Conservation (phyloP, 2,329 filamentous ascomycete genomes). For the Talaromyces verruculosus region DNA sequence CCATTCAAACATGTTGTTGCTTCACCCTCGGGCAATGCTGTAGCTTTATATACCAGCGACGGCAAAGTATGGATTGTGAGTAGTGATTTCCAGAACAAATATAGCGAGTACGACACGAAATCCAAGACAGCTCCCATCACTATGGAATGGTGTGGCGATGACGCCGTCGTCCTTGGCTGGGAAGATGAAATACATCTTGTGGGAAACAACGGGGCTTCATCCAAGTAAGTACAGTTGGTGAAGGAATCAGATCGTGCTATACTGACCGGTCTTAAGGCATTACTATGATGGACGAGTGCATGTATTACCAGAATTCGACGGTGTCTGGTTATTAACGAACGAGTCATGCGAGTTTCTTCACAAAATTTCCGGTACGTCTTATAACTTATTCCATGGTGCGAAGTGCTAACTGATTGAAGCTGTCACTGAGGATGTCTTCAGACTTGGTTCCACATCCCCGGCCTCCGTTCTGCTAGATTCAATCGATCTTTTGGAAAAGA, state of each 20-base stretch:
- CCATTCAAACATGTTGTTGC: constrained; percentile 89
- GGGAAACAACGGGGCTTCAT: constrained; percentile 75
- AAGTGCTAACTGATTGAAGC: constrained; percentile 40
- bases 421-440: constrained; percentile 84
- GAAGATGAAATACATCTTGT: constrained; percentile 96
- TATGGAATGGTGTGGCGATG: constrained; percentile 94
- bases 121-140: constrained; percentile 83
- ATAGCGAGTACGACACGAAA: constrained; percentile 88
- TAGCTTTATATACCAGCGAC: constrained; percentile 80
- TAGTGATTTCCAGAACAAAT: constrained; percentile 87
- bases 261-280: constrained; percentile 53
- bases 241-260: not conserved
- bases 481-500: constrained; percentile 83
- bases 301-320: constrained; percentile 81
- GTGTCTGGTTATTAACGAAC: constrained; percentile 85
- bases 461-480: constrained; percentile 93
- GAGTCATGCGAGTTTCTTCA: constrained; percentile 98
- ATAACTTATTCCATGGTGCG: not conserved
- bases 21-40: constrained; percentile 85
- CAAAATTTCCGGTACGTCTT: constrained; percentile 66
- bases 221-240: constrained; percentile 46
- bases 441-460: constrained; percentile 80
- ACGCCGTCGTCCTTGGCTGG: constrained; percentile 91
- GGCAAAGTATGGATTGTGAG: constrained; percentile 90
- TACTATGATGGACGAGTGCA: constrained; percentile 92